Evolutionary conservation across 345 rosid species (phyloP).

Genomic region (Salix koriyanagi): DNA sequence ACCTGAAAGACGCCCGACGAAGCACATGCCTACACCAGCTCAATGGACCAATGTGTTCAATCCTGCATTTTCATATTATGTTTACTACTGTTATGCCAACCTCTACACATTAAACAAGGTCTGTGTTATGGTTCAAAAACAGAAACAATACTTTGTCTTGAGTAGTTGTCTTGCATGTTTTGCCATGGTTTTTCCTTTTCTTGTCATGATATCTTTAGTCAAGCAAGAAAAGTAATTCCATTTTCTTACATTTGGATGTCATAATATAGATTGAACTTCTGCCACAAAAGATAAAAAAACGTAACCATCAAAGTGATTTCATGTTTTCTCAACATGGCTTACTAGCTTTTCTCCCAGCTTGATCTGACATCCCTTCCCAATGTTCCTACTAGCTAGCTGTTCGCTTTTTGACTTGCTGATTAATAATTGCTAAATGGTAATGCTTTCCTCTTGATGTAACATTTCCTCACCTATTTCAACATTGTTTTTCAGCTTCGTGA

Average conservation of each 20-base stretch:
- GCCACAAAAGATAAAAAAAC: neutral
- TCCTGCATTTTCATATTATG: constrained; percentile 95
- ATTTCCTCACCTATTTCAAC: constrained; percentile 14
- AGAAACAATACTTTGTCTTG: neutral
- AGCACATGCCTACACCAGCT: constrained; percentile 99
- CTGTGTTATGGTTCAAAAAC: neutral
- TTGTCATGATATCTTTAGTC: neutral
- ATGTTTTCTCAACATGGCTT: neutral
- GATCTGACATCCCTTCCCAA: neutral
- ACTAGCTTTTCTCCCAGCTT: neutral
- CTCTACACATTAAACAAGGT: constrained; percentile 95
- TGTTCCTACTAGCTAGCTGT: neutral
- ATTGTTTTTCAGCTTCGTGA: constrained; percentile 78
- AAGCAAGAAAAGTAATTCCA: neutral
- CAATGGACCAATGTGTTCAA: constrained; percentile 97
- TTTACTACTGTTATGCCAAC: constrained; percentile 91
- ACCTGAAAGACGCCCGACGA: constrained; percentile 99
- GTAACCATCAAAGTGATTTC: neutral
- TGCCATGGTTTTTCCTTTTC: neutral
- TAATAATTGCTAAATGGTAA: neutral
- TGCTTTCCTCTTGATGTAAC: neutral
- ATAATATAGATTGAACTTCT: neutral
- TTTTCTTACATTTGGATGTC: neutral
- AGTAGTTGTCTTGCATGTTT: neutral
- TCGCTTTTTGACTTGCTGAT: neutral